phyloP scores from a whole-genome alignment of 805 yeast species.

The Metschnikowia kunwiensis region DNA sequence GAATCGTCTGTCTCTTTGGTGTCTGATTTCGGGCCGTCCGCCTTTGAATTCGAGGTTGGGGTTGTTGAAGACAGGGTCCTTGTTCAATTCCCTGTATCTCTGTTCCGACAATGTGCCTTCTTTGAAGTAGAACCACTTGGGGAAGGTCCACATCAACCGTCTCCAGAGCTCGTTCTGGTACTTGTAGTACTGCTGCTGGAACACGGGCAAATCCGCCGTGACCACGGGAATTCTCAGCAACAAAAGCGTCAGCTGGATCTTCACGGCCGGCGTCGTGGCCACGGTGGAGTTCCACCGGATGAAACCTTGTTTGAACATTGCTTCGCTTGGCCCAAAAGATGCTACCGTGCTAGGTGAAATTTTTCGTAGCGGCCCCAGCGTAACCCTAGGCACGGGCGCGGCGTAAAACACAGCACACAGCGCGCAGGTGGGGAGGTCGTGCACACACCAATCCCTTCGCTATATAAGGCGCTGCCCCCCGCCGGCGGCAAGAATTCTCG shows the following conservation, averaged over 20 bases:
- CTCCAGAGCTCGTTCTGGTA: conserved; percentile 86
- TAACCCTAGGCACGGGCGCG: conserved; percentile 2
- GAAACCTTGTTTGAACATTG: conserved; percentile 15
- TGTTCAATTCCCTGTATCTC: conserved; percentile 69
- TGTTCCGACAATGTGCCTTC: conserved; percentile 88
- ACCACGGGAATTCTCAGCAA: conserved; percentile 82
- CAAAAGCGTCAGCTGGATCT: conserved; percentile 44
- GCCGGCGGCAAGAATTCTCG: too few relatives aligned
- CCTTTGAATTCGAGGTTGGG: conserved; percentile 76
- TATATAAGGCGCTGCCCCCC: conserved; percentile 12
- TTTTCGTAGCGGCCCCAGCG: conserved; percentile 17
- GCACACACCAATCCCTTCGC: background rate
- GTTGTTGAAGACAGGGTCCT: conserved; percentile 67
- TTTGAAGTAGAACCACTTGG: conserved; percentile 86
- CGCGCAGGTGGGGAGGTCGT: too few relatives aligned
- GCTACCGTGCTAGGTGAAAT: conserved; percentile 3
- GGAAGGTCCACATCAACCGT: conserved; percentile 96
- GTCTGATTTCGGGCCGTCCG: conserved; percentile 83
- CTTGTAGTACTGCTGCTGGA: conserved; percentile 71
- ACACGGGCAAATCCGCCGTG: conserved; percentile 68
- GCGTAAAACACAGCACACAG: conserved; percentile 12
- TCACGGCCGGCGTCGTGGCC: conserved; percentile 27
- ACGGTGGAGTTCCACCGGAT: conserved; percentile 17
- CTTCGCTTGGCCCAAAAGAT: conserved; percentile 5
- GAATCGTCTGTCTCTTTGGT: conserved; percentile 81